phyloP scores from a whole-genome alignment of 345 rosid species.

The Eutrema heterophyllum region DNA sequence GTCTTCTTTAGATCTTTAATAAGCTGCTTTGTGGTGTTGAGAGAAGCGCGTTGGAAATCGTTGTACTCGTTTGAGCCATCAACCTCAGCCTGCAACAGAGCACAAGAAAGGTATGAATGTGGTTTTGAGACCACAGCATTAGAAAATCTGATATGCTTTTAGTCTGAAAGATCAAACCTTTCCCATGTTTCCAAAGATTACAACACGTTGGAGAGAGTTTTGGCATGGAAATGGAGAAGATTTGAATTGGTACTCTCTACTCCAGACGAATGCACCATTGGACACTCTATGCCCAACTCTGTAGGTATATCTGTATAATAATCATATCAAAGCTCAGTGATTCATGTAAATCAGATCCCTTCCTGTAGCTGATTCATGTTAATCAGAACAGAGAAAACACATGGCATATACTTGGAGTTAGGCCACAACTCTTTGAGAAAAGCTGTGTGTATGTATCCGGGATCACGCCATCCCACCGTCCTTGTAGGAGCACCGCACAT shows the following conservation, averaged over 20 bases:
- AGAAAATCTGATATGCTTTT: constrained; percentile 22
- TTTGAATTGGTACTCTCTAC: constrained; percentile 49
- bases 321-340: not conserved
- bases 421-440: constrained; percentile 73
- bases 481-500: constrained; percentile 76
- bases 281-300: constrained; percentile 54
- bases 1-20: constrained; percentile 46
- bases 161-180: constrained; percentile 46
- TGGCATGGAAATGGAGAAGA: constrained; percentile 78
- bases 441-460: constrained; percentile 69
- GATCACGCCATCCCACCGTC: constrained; percentile 81
- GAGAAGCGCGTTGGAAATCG: constrained; percentile 47
- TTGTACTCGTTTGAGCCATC: constrained; percentile 64
- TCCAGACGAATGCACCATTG: constrained; percentile 52
- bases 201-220: constrained; percentile 54
- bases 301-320: constrained; percentile 49
- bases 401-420: constrained; percentile 33
- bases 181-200: constrained; percentile 86
- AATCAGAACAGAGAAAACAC: not conserved
- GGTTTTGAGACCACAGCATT: not conserved
- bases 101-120: not conserved
- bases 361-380: not conserved
- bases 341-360: not conserved
- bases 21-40: constrained; percentile 62
- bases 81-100: constrained; percentile 45